Percentiles rank a stretch among this genome's conserved stretches.
Evolutionary conservation across 1,284 basidiomycete species (phyloP).

Genomic region (Ceratobasidium sp.): DNA sequence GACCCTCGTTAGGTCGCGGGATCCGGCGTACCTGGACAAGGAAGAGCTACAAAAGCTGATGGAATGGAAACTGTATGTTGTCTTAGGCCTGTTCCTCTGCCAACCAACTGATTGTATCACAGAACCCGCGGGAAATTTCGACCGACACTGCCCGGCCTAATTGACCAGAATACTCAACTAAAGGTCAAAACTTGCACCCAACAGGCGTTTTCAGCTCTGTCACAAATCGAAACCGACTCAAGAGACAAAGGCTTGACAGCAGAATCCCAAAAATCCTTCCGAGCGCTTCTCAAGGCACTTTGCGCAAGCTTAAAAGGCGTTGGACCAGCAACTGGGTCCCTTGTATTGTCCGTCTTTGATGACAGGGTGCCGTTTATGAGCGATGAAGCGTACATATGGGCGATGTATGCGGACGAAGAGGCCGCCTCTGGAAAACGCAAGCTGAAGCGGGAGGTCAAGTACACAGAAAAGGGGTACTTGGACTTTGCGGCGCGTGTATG

Average conservation of each 20-base stretch:
- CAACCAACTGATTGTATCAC: constrained; percentile 14
- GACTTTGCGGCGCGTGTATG: constrained; percentile 32
- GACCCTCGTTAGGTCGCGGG: constrained; percentile 13
- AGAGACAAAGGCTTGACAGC: background rate
- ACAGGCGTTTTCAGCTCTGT: constrained; percentile 20
- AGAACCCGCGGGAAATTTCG: constrained; percentile 44
- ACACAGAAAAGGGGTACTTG: constrained; percentile 36
- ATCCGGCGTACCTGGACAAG: constrained; percentile 28
- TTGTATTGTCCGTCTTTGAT: constrained; percentile 31
- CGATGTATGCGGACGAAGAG: constrained; percentile 39
- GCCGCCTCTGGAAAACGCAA: constrained; percentile 2
- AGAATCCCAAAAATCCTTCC: constrained; percentile 22
- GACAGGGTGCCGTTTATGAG: constrained; percentile 40
- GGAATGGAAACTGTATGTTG: constrained; percentile 40
- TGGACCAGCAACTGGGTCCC: constrained; percentile 36
- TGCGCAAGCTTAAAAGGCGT: constrained; percentile 37
- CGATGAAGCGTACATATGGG: constrained; percentile 42
- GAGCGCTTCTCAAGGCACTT: constrained; percentile 18
- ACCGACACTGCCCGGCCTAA: constrained; percentile 22
- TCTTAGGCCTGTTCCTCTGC: background rate
- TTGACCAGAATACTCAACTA: constrained; percentile 31
- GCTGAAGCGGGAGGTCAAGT: constrained; percentile 35
- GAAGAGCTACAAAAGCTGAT: constrained; percentile 34
- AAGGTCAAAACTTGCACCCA: constrained; percentile 33
- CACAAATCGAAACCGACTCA: background rate